These are phyloP conservation scores for Pisolithus orientalis DNA, from an alignment of 768 basidiomycete genomes.

Conservation along the genomic window DNA sequence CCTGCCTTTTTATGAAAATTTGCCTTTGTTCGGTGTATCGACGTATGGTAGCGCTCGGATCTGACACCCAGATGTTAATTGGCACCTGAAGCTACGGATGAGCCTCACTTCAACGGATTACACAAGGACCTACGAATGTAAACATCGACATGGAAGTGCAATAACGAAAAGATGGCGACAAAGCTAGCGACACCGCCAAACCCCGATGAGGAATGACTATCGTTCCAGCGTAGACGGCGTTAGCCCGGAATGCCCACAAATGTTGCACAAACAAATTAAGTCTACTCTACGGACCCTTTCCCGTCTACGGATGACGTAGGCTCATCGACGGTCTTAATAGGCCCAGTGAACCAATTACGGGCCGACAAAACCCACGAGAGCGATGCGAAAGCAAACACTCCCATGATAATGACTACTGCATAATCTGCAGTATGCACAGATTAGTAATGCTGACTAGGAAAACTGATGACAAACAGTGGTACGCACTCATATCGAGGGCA, in stretches of 20 bases:
- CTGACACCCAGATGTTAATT: too few species aligned
- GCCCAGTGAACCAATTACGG: conserved; percentile 65
- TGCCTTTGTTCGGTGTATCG: too few species aligned
- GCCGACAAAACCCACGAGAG: conserved; percentile 63
- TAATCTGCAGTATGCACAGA: conserved; percentile 42
- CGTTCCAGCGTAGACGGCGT: neutral
- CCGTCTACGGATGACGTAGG: conserved; percentile 2
- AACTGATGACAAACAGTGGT: neutral
- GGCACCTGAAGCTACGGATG: too few species aligned
- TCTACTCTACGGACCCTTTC: conserved; percentile 6
- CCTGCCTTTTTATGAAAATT: too few species aligned
- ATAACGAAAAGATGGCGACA: too few species aligned
- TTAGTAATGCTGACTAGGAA: neutral
- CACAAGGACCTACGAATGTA: too few species aligned
- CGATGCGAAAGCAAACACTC: conserved; percentile 59
- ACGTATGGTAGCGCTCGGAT: too few species aligned
- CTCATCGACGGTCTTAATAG: conserved; percentile 44
- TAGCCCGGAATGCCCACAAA: neutral
- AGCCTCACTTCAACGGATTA: too few species aligned
- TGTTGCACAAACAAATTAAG: neutral
- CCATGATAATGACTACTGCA: conserved; percentile 57
- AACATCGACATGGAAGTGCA: too few species aligned
- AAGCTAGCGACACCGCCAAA: too few species aligned
- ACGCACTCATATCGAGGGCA: conserved; percentile 52
- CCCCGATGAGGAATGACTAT: too few species aligned